Evolutionary conservation across 1,284 basidiomycete species (phyloP), one percentile per base, ranked within the genome.

Genomic region (Pisolithus thermaeus): DNA sequence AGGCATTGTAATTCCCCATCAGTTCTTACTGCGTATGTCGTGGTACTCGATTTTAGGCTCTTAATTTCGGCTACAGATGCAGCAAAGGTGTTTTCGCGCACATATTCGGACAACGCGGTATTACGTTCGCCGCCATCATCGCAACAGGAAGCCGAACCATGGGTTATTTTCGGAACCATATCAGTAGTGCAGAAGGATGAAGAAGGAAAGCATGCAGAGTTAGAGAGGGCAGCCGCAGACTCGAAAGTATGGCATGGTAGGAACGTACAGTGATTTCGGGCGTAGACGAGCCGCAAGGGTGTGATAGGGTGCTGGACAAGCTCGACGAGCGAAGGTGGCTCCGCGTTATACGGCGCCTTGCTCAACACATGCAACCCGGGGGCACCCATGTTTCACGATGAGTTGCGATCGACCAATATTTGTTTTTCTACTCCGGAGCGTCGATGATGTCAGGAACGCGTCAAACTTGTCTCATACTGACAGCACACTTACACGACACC

Each of bases 221-320:
- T 22, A 50, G 37, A 32, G 38, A 32, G 18, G 20, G 40, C 36
- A 40, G 41, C 25, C 35, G 20, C 18, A 50, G 36, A 45, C 36
- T 20, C 9, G 27, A 20, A 32, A 22, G 25, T 16, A 47, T 39
- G 41, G 9, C 43, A 30, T 46, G 42, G 35, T 38, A 56, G 32
- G 39, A 27, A 63, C 65, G 30, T 42, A 68, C 63, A 68, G 20
- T 65, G 63, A 40, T 66, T 66, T 37, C 66, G 61, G 12, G 54
- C 56, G 28, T 68, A 65, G 36, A 55, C 53, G 25, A 68, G 48
- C 44, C 22, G 56, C 7, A 52, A 23, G 3, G 63, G 63, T 0
- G 65, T 65, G 39, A 68, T 58, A 9, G 50, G 39, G 20, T 65
- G 52, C 47, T 48, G 61, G 18, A 57, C 37, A 42, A 65, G 65